Conservation (phyloP, 371 early-diverging fungal species). For the Funneliformis caledonium region DNA sequence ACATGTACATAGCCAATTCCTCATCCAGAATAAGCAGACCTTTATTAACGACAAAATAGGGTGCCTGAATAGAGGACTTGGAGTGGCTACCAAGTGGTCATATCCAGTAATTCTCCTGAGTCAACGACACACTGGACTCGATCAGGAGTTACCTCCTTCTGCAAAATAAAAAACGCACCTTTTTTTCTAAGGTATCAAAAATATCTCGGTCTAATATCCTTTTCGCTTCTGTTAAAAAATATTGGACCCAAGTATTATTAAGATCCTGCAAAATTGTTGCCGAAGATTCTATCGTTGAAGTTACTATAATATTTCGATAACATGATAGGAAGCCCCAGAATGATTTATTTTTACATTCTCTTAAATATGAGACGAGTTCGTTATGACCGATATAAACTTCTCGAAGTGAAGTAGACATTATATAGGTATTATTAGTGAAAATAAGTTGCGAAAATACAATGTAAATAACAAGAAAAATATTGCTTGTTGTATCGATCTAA, state of each 20-base stretch:
- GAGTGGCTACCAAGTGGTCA: conserved; percentile 10
- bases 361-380: neutral
- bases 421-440: too few species aligned
- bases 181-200: neutral
- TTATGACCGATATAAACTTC: neutral
- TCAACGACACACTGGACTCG: too few species aligned
- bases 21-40: neutral
- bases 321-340: neutral
- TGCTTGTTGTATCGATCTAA: too few species aligned
- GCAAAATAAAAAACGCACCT: conserved; percentile 9
- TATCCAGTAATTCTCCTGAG: neutral
- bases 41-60: neutral
- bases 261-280: neutral
- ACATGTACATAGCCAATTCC: neutral
- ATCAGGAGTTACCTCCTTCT: neutral
- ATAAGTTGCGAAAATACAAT: too few species aligned
- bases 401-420: too few species aligned
- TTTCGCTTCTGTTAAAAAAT: neutral
- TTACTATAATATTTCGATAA: neutral
- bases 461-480: too few species aligned
- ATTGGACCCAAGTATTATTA: neutral
- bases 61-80: neutral
- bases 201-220: neutral
- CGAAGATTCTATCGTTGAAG: neutral
- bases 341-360: neutral